Evolutionary conservation across 148 eudicot genomes (phyloP), one percentile per base, ranked within the genome.

Genomic region (Cornus kousa): DNA sequence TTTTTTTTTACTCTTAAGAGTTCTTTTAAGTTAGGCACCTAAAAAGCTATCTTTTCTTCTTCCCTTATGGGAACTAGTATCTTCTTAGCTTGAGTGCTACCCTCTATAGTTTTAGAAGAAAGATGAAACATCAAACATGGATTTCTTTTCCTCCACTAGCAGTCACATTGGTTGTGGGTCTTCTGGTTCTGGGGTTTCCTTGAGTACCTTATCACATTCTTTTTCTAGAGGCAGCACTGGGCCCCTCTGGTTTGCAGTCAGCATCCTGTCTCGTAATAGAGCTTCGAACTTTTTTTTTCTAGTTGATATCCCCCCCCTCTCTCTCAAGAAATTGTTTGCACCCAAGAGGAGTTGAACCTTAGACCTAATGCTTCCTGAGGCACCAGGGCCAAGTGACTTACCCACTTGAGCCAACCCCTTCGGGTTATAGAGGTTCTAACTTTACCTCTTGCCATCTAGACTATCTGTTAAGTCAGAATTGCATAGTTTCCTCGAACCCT

Each of bases 211-310:
- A 9, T 70, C 50, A 5, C 24, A 40, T 22, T 19, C 39, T 19
- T 37, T n/a, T 37, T n/a, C 20, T 70, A 57, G 33, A 71, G 57
- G 32, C 57, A 43, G 50, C 10, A 28, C 70, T 39, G 48, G 5
- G 48, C 67, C 35, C 16, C 76, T n/a, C 64, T 57, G 64, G 31
- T 68, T 75, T 22, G 78, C 37, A 64, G 59, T 75, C 37, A 75
- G 22, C 28, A 13, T 65, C 3, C 37, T 2, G 62, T 62, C 39
- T 37, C 53, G 70, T 37, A 6, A 5, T 35, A 39, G n/a, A 64
- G 64, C 3, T 16, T 57, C 20, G 0, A 17, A 9, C 64, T 57
- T 28, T 28, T 28, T 28, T 28, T 28, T 28, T 28, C 28, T 28
- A 28, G 28, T 28, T 28, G 28, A 28, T 28, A 28, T 28, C 28